Evolutionary conservation across 768 basidiomycete species (phyloP).

Genomic region (Podaxis sp.): DNA sequence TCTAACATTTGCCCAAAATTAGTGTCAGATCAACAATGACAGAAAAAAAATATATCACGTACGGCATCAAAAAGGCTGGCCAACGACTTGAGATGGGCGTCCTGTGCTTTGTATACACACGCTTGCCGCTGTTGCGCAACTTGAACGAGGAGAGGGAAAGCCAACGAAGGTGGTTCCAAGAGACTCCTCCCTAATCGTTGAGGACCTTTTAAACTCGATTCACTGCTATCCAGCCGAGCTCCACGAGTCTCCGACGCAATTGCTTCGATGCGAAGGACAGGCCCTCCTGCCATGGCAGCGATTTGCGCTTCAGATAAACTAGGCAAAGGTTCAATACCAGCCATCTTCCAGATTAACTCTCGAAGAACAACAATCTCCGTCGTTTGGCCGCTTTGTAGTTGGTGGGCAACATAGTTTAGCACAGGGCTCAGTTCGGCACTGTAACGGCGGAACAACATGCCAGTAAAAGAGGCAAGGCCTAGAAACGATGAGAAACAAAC

Average conservation of each 20-base stretch:
- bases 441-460: slow-evolving; percentile 87
- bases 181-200: slow-evolving; percentile 61
- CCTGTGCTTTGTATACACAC: slow-evolving; percentile 69
- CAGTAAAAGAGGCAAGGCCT: slow-evolving; percentile 93
- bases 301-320: slow-evolving; percentile 88
- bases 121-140: slow-evolving; percentile 89
- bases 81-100: slow-evolving; percentile 81
- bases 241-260: slow-evolving; percentile 78
- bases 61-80: slow-evolving; percentile 88
- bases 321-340: slow-evolving; percentile 87
- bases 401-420: slow-evolving; percentile 88
- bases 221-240: slow-evolving; percentile 62
- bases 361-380: slow-evolving; percentile 90
- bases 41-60: slow-evolving; percentile 27
- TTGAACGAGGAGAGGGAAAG: slow-evolving; percentile 87
- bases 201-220: slow-evolving; percentile 61
- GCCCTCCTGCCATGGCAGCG: slow-evolving; percentile 86
- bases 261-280: slow-evolving; percentile 81
- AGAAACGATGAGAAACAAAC: slow-evolving; percentile 14
- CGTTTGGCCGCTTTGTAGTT: slow-evolving; percentile 76
- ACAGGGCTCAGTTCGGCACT: slow-evolving; percentile 79
- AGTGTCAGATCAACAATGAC: slow-evolving; percentile 15
- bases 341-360: slow-evolving; percentile 93
- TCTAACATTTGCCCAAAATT: slow-evolving; percentile 40
- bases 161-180: slow-evolving; percentile 60